phyloP scores from a whole-genome alignment of 345 rosid species.

The Syzygium oleosum region DNA sequence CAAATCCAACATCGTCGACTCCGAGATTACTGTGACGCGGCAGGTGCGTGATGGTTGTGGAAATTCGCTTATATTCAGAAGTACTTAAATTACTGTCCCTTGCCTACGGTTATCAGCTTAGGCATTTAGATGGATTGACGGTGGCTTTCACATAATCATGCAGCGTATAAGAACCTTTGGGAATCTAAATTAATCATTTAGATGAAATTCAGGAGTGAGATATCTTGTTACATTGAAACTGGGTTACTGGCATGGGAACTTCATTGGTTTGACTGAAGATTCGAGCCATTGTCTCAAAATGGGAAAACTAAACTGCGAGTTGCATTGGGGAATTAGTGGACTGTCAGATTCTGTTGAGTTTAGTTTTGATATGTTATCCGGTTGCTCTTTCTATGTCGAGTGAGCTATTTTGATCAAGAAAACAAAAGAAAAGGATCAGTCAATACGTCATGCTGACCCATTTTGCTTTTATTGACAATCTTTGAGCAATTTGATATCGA shows the following conservation, averaged over 20 bases:
- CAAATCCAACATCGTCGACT: slow-evolving; percentile 96
- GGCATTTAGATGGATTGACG: not conserved
- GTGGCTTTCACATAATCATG: not conserved
- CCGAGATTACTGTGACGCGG: slow-evolving; percentile 83
- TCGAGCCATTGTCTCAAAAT: not conserved
- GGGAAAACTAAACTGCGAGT: not conserved
- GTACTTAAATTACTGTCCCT: not conserved
- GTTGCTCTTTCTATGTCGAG: not conserved
- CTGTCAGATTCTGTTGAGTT: not conserved
- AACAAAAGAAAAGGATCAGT: not conserved
- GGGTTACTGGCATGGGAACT: not conserved
- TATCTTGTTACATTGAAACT: not conserved
- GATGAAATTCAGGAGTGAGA: not conserved
- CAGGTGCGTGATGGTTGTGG: slow-evolving; percentile 39
- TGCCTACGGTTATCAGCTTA: not conserved
- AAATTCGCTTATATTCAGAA: not conserved
- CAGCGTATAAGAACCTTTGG: not conserved
- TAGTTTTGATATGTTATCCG: not conserved
- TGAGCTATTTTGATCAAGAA: not conserved
- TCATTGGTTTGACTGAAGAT: not conserved
- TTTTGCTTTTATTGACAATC: not conserved
- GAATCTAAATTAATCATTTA: not conserved
- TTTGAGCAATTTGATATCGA: not conserved
- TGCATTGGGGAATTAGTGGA: not conserved
- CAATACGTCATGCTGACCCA: not conserved